Conservation (phyloP, 805 yeast species). For the Starmerella roubikii region DNA sequence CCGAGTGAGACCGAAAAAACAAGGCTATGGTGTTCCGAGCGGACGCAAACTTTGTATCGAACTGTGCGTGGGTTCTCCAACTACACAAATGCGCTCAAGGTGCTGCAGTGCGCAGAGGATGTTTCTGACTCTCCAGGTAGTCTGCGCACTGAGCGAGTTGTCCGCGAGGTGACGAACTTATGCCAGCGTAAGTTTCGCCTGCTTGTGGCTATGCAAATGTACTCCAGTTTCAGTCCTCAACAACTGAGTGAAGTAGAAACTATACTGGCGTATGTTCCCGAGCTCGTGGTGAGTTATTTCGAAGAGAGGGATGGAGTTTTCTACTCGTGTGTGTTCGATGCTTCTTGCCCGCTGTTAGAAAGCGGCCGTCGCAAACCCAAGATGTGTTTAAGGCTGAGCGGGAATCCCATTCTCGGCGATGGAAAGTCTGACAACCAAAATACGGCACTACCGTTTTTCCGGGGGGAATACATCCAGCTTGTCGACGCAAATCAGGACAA, state of each 20-base stretch:
- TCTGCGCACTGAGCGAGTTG: slow-evolving; percentile 36
- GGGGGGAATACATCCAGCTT: slow-evolving; percentile 71
- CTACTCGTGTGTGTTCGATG: slow-evolving; percentile 57
- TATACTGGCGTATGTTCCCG: slow-evolving; percentile 71
- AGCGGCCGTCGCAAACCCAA: slow-evolving; percentile 48
- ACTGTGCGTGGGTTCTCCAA: slow-evolving; percentile 77
- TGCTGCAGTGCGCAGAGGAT: slow-evolving; percentile 55
- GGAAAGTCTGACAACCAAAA: slow-evolving; percentile 79
- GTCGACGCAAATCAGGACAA: slow-evolving; percentile 79
- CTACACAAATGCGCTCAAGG: slow-evolving; percentile 56
- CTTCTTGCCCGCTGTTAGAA: slow-evolving; percentile 46
- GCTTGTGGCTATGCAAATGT: slow-evolving; percentile 77
- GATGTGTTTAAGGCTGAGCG: slow-evolving; percentile 52
- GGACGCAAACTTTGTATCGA: slow-evolving; percentile 72
- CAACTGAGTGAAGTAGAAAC: slow-evolving; percentile 64
- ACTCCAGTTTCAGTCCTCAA: slow-evolving; percentile 54
- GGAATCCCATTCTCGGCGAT: slow-evolving; percentile 73
- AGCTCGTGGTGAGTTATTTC: slow-evolving; percentile 35
- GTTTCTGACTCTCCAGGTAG: neutral
- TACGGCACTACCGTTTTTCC: slow-evolving; percentile 55
- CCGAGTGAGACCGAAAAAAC: slow-evolving; percentile 39
- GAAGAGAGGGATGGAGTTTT: slow-evolving; percentile 30
- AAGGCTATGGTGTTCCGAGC: slow-evolving; percentile 72
- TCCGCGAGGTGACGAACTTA: slow-evolving; percentile 46
- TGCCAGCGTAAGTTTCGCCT: slow-evolving; percentile 73